phyloP scores from a whole-genome alignment of 2,329 filamentous ascomycete species.

The Nothopassalora personata region DNA sequence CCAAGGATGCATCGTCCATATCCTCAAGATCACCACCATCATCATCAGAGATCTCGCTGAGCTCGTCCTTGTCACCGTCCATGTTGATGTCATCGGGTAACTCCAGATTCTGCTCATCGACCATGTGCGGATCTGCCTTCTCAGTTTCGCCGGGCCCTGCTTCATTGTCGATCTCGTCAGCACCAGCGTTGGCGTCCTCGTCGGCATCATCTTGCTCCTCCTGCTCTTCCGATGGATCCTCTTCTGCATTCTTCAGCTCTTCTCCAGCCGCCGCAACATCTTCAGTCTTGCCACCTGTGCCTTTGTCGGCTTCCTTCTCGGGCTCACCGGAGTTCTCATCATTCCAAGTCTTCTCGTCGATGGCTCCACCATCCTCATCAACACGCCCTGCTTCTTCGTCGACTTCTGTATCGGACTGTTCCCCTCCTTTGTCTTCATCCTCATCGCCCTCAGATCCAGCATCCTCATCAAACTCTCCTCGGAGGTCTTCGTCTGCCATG shows the following conservation, averaged over 20 bases:
- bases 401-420: constrained; percentile 56
- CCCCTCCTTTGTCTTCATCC: constrained; percentile 50
- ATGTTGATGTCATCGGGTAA: constrained; percentile 85
- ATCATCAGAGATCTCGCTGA: constrained; percentile 40
- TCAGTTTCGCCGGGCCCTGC: constrained; percentile 63
- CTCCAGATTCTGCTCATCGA: constrained; percentile 76
- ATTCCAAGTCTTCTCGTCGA: constrained; percentile 99
- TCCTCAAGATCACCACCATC: constrained; percentile 32
- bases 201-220: constrained; percentile 57
- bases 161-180: constrained; percentile 51
- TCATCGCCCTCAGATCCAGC: constrained; percentile 54
- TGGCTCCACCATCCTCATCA: constrained; percentile 82
- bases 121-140: constrained; percentile 66
- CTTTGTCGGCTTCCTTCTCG: constrained; percentile 66
- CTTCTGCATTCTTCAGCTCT: constrained; percentile 39
- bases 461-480: constrained; percentile 71
- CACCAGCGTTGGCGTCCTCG: constrained; percentile 24
- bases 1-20: constrained; percentile 14
- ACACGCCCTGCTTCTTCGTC: constrained; percentile 65
- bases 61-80: constrained; percentile 57
- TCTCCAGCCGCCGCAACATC: constrained; percentile 40
- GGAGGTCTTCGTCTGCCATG: constrained; percentile 86
- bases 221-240: constrained; percentile 44
- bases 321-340: constrained; percentile 73
- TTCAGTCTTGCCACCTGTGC: constrained; percentile 45